Base-by-base conservation (phyloP, 2,329 filamentous ascomycete species). In the Phyllosticta citrichinensis region DNA sequence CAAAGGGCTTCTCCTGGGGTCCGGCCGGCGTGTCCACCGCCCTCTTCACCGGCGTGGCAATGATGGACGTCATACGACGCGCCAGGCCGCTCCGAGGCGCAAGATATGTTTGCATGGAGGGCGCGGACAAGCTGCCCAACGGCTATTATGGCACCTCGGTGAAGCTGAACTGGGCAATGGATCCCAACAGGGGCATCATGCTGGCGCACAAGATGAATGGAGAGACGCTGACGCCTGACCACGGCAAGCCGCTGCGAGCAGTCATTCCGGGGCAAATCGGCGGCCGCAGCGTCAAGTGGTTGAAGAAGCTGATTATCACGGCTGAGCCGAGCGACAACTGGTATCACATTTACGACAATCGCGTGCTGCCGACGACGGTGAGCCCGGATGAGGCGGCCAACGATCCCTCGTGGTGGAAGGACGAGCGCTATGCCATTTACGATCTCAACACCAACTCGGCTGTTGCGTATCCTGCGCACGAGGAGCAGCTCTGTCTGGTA, bases 311-410 rank as follows among this genome's bases (percentile, higher is more conserved):
- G 63, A 87, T 91, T 52, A 73, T 97, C 57, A 93, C 91, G 0
- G 82, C 86, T 10, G 78, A 81, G 24, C 91, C 91, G 0, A 96
- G 91, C 69, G 87, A 93, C 64, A 96, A 95, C 69, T 96, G 91
- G 90, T 96, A 96, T 68, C 92, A 97, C 73, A 91, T 95, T 64
- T 92, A 94, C 73, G 92, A 97, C 72, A 97, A 97, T 70, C 80
- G 91, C 62, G 91, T 97, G 1, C 76, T 97, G 50, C 92, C 92
- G 65, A 96, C 91, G 0, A 92, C 86, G 81, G 81, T 96, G 17
- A 87, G 86, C 11, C 91, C 92, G 0, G 91, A 96, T 66, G 86
- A 87, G 70, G 87, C 89, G 62, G 86, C 86, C 1, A 83, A 87
- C 64, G 79, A 91, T 58, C 83, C 85, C 0, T 83, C 87, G 22